Percentiles rank a stretch among this genome's conserved stretches.
phyloP scores from a whole-genome alignment of 2,329 filamentous ascomycete genomes.

The Aspergillus fijiensis region DNA sequence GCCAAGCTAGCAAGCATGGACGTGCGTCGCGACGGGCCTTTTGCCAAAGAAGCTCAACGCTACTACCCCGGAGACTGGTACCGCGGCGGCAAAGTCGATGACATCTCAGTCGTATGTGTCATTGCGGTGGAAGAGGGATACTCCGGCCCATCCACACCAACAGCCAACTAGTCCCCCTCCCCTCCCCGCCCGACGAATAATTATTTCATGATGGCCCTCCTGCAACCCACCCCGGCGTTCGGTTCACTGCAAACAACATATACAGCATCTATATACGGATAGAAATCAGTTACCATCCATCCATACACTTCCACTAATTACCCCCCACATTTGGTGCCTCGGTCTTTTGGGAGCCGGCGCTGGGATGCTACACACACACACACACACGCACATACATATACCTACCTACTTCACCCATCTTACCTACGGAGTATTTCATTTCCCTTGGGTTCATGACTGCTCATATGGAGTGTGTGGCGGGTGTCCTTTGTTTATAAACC shows the following conservation, averaged over 20 bases:
- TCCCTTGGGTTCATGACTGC: neutral
- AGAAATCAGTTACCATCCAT: neutral
- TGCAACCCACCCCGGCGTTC: neutral
- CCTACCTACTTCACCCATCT: no score
- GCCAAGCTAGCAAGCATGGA: conserved; percentile 85
- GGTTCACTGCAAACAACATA: neutral
- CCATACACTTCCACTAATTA: neutral
- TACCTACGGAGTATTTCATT: neutral
- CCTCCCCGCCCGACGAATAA: neutral
- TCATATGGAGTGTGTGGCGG: no score
- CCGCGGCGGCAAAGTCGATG: conserved; percentile 90
- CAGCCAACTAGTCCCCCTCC: neutral
- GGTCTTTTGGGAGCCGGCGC: neutral
- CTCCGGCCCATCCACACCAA: neutral
- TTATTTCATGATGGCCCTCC: neutral
- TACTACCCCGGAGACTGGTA: conserved; percentile 83
- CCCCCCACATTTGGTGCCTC: neutral
- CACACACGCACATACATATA: no score
- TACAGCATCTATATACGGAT: neutral
- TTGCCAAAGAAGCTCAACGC: conserved; percentile 89
- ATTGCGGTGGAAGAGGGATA: conserved; percentile 65
- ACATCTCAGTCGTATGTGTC: conserved; percentile 84
- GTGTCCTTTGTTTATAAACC: no score
- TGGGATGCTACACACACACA: neutral
- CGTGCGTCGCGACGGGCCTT: conserved; percentile 80